Base-by-base conservation (phyloP, 1,284 basidiomycete genomes). In the Tausonia pullulans region DNA sequence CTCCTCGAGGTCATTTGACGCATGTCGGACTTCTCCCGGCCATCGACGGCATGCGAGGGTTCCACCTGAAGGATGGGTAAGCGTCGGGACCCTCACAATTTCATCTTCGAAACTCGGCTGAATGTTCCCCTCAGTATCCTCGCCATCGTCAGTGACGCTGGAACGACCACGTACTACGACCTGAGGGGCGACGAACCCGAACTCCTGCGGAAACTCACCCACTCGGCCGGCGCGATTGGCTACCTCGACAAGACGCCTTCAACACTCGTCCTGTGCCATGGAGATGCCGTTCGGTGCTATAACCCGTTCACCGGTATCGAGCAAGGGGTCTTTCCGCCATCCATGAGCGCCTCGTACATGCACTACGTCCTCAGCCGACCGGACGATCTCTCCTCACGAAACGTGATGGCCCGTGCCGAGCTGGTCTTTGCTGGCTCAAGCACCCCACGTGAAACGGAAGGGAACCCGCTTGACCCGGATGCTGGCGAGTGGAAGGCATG, bases 191-290 rank as follows among this genome's bases (percentile, higher is more conserved):
- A 14, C 9, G 4, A 6, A 11, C 62, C 56, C 2, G 40, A 9
- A 2, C 57, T 45, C 48, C 62, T 63, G 10, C 62, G 62, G 2
- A 63, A 48, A 48, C 46, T 63, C 13, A 2, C 39, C 6, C 56
- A 58, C n/a, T 6, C 40, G 49, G 39, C 40, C 46, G 62, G 56
- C 16, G 16, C 57, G 40, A 63, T 45, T 5, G 62, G 56, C 43
- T 56, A 58, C 56, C 56, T 63, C 49, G 62, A 63, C 27, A 58
- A 58, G 55, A 45, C 55, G 44, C 46, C 45, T 16, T 11, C 16
- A 2, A 44, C 53, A 4, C 62, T 63, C 27, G 62, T 52, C 44
- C 55, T 63, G 48, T 56, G 62, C 56, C 55, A 51, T 45, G 56
- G 49, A 5, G 8, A 27, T 6, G 8, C 43, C 5, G 27, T 63